Evolutionary conservation across 345 rosid species (phyloP).

Genomic region (Eucalyptus albens): DNA sequence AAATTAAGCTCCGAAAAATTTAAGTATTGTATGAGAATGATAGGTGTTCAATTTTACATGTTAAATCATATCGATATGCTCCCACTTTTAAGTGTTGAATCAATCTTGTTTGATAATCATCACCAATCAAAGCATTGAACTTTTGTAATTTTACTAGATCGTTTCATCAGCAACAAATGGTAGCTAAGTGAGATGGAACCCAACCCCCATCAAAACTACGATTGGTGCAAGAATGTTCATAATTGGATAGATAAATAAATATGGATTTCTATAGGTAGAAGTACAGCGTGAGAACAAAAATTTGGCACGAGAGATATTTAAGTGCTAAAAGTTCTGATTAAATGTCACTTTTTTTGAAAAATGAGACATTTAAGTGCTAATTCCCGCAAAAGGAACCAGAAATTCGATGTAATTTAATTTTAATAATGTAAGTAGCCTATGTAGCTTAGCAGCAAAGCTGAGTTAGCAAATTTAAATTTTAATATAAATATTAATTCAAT

Average conservation of each 20-base stretch:
- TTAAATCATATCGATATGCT: neutral
- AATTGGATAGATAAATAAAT: neutral
- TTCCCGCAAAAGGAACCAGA: fast-evolving
- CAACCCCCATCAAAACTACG: neutral
- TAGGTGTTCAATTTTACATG: neutral
- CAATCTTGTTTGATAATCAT: neutral
- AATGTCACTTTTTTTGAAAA: too few species aligned
- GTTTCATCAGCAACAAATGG: neutral
- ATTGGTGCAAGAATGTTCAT: neutral
- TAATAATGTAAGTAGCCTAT: too few species aligned
- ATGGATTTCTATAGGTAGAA: neutral
- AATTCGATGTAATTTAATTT: too few species aligned
- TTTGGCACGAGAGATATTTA: too few species aligned
- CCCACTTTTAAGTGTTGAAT: neutral
- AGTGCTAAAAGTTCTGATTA: too few species aligned
- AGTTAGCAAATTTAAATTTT: too few species aligned
- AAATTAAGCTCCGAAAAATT: neutral
- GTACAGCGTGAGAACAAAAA: fast-evolving
- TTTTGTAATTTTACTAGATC: neutral
- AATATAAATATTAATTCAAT: too few species aligned
- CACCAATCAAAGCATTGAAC: neutral
- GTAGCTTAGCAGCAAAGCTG: too few species aligned
- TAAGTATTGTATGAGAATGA: neutral
- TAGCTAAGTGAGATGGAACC: neutral
- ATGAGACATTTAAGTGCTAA: too few species aligned